Evolutionary conservation across 257 asterid species (phyloP), one percentile per base, ranked within the genome.

Genomic region (Primulina eburnea): DNA sequence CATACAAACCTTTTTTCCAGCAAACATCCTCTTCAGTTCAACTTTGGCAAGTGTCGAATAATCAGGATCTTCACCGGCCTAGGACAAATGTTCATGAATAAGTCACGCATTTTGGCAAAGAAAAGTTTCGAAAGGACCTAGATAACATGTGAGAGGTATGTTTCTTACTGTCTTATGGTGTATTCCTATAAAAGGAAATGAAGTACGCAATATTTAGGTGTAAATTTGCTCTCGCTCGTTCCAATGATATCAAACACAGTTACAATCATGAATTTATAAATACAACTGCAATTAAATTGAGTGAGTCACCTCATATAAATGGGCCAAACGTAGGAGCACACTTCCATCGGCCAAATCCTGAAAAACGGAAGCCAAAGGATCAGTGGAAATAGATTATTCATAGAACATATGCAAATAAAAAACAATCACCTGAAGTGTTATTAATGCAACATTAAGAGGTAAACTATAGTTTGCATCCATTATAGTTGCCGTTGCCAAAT

Each of bases 41-140:
- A 92, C 94, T 73, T 81, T 83, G 50, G 92, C 88, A 18, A 86
- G 67, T 55, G 58, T 77, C 2, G 97, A 89, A 83, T 81, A 81
- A 4, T 80, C 86, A 2, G 82, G 70, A 56, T 89, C 97, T 80
- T 92, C 97, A 40, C 85, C 89, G 26, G 90, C 92, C 97, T 91
- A 29, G 83, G 62, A 64, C 82, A 65, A 50, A 50, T 50, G 66
- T 21, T 47, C 53, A 61, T 55, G 37, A 67, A 67, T 24, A 38
- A 16, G 37, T 14, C 16, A 34, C 4, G 17, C 21, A 24, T 24
- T 24, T 0, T 24, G 26, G 26, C 26, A 24, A 24, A 4, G 69
- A 35, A 35, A 35, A 35, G 4, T 38, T 8, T 38, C 14, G 8
- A 6, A 38, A 38, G 50, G 50, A 38, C 14, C 12, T 38, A 8